Evolutionary conservation across 768 basidiomycete species (phyloP).

Genomic region (Coprinopsis marcescibilis): DNA sequence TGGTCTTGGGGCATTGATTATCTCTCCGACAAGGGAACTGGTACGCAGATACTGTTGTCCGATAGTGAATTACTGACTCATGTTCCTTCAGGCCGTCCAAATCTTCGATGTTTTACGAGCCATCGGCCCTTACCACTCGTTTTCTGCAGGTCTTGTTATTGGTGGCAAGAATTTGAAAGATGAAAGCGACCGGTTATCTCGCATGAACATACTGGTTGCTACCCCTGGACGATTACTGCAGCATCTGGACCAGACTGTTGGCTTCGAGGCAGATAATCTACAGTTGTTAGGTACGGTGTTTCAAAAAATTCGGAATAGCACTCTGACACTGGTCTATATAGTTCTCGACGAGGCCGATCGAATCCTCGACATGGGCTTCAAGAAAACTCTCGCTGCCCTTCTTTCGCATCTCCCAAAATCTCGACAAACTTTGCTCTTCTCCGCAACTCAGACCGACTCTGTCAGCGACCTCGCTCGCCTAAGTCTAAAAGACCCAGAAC

Average conservation of each 20-base stretch:
- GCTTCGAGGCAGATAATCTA: slow-evolving; percentile 88
- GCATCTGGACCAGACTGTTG: slow-evolving; percentile 97
- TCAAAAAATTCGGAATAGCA: not conserved
- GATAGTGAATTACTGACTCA: not conserved
- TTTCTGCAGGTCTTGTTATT: slow-evolving; percentile 93
- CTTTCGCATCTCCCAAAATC: slow-evolving; percentile 87
- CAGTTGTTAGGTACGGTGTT: slow-evolving; percentile 71
- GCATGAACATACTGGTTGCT: slow-evolving; percentile 99
- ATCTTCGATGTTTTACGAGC: slow-evolving; percentile 96
- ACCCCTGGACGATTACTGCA: slow-evolving; percentile 93
- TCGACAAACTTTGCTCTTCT: slow-evolving; percentile 94
- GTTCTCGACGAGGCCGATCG: slow-evolving; percentile 97
- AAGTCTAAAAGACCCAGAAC: slow-evolving; percentile 76
- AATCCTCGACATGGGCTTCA: slow-evolving; percentile 94
- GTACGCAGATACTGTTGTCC: slow-evolving; percentile 38
- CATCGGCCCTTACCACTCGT: slow-evolving; percentile 84
- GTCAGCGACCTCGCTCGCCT: slow-evolving; percentile 85
- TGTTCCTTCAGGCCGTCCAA: slow-evolving; percentile 73
- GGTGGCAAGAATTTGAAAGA: slow-evolving; percentile 95
- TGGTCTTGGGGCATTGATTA: slow-evolving; percentile 86
- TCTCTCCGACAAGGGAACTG: slow-evolving; percentile 91
- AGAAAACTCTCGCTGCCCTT: slow-evolving; percentile 82
- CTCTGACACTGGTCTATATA: slow-evolving; percentile 23
- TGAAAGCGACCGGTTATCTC: slow-evolving; percentile 77
- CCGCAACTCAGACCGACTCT: slow-evolving; percentile 92